A percentile compares a stretch with the other conserved stretches of the same genome.
These are phyloP conservation scores for Kingdonia uniflora DNA, from an alignment of 164 flowering plant genomes.

Conservation along the genomic window DNA sequence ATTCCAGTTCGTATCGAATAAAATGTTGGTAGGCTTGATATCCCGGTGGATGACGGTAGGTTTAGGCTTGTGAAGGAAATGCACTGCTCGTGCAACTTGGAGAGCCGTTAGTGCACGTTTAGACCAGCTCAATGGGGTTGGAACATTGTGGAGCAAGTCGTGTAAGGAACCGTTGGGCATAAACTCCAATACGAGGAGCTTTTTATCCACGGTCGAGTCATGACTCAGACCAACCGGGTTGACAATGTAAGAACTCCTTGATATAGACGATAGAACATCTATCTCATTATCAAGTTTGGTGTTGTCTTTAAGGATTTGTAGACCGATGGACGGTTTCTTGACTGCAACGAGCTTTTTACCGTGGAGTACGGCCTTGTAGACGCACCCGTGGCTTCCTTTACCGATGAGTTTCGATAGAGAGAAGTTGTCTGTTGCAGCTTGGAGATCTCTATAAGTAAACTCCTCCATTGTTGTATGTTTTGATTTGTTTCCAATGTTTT, in stretches of 20 bases:
- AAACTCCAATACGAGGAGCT: conserved; percentile 49
- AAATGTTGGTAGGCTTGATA: conserved; percentile 48
- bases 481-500: too few species aligned
- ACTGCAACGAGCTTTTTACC: conserved; percentile 32
- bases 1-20: conserved; percentile 46
- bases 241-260: conserved; percentile 19
- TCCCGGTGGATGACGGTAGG: conserved; percentile 53
- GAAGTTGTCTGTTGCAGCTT: conserved; percentile 45
- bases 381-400: conserved; percentile 75
- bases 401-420: conserved; percentile 40
- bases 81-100: conserved; percentile 40
- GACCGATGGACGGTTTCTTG: conserved; percentile 30
- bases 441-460: conserved; percentile 36
- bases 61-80: conserved; percentile 32
- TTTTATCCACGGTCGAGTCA: conserved; percentile 11
- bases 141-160: conserved; percentile 28
- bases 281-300: conserved; percentile 51
- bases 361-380: conserved; percentile 40
- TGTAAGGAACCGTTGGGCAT: conserved; percentile 64
- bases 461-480: conserved; percentile 13
- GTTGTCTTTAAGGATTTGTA: conserved; percentile 29
- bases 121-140: conserved; percentile 33
- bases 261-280: conserved; percentile 31
- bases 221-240: conserved; percentile 34
- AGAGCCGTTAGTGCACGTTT: conserved; percentile 34